These are phyloP conservation scores for Populus hybrid DNA, from an alignment of 441 rosid species.

Conservation along the genomic window DNA sequence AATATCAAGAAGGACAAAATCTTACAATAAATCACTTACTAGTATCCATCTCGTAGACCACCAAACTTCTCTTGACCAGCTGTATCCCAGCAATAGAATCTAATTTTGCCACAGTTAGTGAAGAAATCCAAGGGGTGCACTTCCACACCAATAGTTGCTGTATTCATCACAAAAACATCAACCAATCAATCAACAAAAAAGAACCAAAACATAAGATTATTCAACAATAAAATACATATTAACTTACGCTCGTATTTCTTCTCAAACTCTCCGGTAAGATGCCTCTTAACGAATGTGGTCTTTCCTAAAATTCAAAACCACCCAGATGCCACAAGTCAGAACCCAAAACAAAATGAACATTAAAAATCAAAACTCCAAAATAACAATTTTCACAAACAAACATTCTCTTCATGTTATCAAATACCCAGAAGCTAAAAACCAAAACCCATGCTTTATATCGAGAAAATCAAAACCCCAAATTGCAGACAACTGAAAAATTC, in stretches of 20 bases:
- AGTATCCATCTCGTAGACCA: slow-evolving; percentile 60
- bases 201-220: background rate
- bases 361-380: background rate
- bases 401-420: background rate
- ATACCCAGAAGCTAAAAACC: background rate
- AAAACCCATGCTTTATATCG: no score
- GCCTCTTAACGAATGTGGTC: slow-evolving; percentile 49
- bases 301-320: slow-evolving; percentile 32
- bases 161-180: background rate
- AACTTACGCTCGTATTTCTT: slow-evolving; percentile 56
- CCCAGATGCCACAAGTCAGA: background rate
- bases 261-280: slow-evolving; percentile 22
- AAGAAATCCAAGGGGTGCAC: slow-evolving; percentile 56
- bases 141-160: slow-evolving; percentile 65
- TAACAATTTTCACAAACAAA: background rate
- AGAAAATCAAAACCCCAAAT: background rate
- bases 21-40: slow-evolving; percentile 28
- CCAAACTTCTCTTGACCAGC: slow-evolving; percentile 65
- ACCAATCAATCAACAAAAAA: background rate
- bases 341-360: background rate
- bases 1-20: background rate
- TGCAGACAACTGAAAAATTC: background rate
- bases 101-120: slow-evolving; percentile 45
- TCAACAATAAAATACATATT: background rate
- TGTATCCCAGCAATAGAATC: slow-evolving; percentile 62